These are phyloP conservation scores for Trypanosoma cruzi DNA, from an alignment of 208 protist genomes.

Conservation along the genomic window DNA sequence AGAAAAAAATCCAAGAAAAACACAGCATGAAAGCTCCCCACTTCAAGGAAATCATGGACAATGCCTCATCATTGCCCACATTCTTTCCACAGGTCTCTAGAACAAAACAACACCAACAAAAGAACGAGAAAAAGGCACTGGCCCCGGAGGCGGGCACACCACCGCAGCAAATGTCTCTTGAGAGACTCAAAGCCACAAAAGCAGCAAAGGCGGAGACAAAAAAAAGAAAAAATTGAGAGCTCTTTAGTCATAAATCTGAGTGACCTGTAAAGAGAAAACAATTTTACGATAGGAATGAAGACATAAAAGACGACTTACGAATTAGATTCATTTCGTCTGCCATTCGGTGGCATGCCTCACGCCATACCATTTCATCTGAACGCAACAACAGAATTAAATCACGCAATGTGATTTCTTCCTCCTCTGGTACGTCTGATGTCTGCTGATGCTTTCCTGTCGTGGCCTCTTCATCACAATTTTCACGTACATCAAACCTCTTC, in stretches of 20 bases:
- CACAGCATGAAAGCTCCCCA: too few relatives aligned
- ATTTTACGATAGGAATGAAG: constrained; percentile 18
- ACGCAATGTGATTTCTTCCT: constrained; percentile 50
- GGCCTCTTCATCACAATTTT: background rate
- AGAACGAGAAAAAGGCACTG: background rate
- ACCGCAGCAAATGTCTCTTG: background rate
- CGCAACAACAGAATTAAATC: constrained; percentile 72
- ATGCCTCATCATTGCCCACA: too few relatives aligned
- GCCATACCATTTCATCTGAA: constrained; percentile 79
- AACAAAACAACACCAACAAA: background rate
- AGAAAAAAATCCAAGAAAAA: too few relatives aligned
- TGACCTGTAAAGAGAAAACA: constrained; percentile 1
- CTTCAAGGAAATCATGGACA: too few relatives aligned
- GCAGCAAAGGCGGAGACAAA: background rate
- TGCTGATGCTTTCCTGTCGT: background rate
- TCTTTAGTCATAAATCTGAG: background rate
- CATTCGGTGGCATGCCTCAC: constrained; percentile 56
- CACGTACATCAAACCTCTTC: background rate
- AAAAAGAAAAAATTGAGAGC: constrained; percentile 5
- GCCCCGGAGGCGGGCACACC: background rate
- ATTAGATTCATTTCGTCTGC: constrained; percentile 52
- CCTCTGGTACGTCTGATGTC: background rate
- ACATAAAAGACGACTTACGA: constrained; percentile 18
- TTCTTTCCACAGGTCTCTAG: background rate
- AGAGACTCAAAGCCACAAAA: background rate